Evolutionary conservation across 495 filamentous ascomycete species (phyloP).

Genomic region (Cladorrhinum samala): DNA sequence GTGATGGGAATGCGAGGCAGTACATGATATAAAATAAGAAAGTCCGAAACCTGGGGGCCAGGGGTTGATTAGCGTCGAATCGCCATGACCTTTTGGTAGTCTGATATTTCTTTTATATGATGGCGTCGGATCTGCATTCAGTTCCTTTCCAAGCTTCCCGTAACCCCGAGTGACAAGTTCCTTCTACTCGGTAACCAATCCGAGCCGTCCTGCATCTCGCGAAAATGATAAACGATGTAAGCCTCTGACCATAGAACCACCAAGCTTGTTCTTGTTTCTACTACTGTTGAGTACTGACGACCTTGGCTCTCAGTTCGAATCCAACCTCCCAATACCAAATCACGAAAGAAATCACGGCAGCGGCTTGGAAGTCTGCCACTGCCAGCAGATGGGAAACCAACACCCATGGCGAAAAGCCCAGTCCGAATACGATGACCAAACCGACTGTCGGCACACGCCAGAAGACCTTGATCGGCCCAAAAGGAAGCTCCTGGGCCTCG

Average conservation of each 20-base stretch:
- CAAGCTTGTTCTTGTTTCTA: background rate
- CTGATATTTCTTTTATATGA: background rate
- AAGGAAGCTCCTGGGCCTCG: background rate
- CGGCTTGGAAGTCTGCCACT: background rate
- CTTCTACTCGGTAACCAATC: background rate
- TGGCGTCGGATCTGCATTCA: background rate
- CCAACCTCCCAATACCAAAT: slow-evolving; percentile 2
- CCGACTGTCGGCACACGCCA: background rate
- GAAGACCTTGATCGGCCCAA: background rate
- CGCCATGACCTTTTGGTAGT: background rate
- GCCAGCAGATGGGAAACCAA: slow-evolving; percentile 2
- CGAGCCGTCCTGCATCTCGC: background rate
- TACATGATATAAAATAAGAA: background rate
- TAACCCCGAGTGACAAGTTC: background rate
- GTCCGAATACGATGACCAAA: background rate
- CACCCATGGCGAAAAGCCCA: background rate
- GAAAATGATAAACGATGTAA: slow-evolving; percentile 1
- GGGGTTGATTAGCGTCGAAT: background rate
- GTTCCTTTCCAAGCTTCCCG: too few species aligned
- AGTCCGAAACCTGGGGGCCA: background rate
- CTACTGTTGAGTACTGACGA: background rate
- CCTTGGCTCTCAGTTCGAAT: background rate
- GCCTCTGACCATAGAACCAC: too few species aligned
- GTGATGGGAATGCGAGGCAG: background rate
- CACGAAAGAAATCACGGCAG: slow-evolving; percentile 1